A percentile compares a stretch with the other conserved stretches of the same genome.
phyloP scores from a whole-genome alignment of 805 yeast species.

The Cyberlindnera mycetangii region DNA sequence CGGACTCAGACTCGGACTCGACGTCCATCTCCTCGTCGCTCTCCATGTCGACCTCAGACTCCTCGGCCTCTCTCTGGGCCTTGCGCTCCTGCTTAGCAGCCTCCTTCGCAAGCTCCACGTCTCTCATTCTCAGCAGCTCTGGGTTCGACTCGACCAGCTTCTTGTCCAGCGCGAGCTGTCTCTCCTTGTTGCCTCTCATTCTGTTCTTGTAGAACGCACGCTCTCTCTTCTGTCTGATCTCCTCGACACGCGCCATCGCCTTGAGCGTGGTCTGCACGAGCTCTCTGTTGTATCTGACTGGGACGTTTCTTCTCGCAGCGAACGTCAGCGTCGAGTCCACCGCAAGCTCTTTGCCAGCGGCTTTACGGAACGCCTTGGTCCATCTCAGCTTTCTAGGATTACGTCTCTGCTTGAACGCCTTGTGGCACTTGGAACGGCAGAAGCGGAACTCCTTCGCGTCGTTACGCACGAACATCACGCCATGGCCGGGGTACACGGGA shows the following conservation, averaged over 20 bases:
- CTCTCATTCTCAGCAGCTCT: conserved; percentile 87
- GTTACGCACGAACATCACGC: conserved; percentile 96
- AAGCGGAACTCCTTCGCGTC: conserved; percentile 97
- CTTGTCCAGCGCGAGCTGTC: conserved; percentile 79
- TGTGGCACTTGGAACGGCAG: conserved; percentile 97
- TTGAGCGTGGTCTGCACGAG: conserved; percentile 88
- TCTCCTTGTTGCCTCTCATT: conserved; percentile 96
- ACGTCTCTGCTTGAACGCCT: conserved; percentile 95
- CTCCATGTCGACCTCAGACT: conserved; percentile 59
- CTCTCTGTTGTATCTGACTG: conserved; percentile 96
- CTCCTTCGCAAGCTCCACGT: conserved; percentile 79
- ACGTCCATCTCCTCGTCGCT: conserved; percentile 39
- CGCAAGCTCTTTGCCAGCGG: conserved; percentile 98
- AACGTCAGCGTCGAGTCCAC: conserved; percentile 95
- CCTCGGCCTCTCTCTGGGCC: conserved; percentile 46
- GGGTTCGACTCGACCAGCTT: conserved; percentile 88
- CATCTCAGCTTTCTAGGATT: conserved; percentile 97
- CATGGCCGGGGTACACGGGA: conserved; percentile 93
- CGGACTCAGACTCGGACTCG: conserved; percentile 50
- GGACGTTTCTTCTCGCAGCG: conserved; percentile 96
- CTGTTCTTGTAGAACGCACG: conserved; percentile 98
- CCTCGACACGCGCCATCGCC: conserved; percentile 95
- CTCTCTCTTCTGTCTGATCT: conserved; percentile 94
- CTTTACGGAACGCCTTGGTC: conserved; percentile 99
- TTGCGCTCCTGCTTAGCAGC: conserved; percentile 68